Evolutionary conservation across 2,329 filamentous ascomycete genomes (phyloP), one percentile per base, ranked within the genome.

Genomic region (Penicillium palitans): DNA sequence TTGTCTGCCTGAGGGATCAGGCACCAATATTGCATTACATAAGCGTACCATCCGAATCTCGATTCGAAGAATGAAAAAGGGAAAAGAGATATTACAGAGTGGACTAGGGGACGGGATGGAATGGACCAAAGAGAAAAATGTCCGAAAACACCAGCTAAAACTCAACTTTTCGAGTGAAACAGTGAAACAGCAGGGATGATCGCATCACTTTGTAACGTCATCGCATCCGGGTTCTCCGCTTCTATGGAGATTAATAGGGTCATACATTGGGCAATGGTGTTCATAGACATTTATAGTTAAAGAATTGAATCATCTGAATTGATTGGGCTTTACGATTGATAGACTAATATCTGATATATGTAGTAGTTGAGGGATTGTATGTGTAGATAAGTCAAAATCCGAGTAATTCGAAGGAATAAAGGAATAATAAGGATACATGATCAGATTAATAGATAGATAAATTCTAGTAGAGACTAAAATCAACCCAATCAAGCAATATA

Each of bases 201-300:
- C 48, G 45, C 52, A 61, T 52, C 54, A 57, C 47, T 56, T 67
- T 57, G 56, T 61, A 66, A 67, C 66, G 66, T 67, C 66, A 67
- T 67, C 60, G 59, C 60, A 64, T 62, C 64, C 64, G 64, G 64
- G 57, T 63, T 64, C 56, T 61, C 59, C 58, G 60, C 47, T 45
- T 57, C 49, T 21, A n/a, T 33, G 6, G 25, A 24, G 19, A n/a
- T 52, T 33, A 44, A 17, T 35, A 47, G 51, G 21, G 9, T 53
- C 50, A 46, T 46, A 46, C 24, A 27, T n/a, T 48, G 15, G 19
- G 35, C 45, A 48, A 47, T 47, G 45, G 45, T 48, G 45, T 48
- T 35, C 19, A 35, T 48, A 25, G 29, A 46, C 25, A 46, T 46
- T 19, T 4, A n/a, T 29, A n/a, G 41, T 27, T 9, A 19, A 19